Evolutionary conservation across 75 land plant species (phyloP).

Genomic region (Cupressus sempervirens): DNA sequence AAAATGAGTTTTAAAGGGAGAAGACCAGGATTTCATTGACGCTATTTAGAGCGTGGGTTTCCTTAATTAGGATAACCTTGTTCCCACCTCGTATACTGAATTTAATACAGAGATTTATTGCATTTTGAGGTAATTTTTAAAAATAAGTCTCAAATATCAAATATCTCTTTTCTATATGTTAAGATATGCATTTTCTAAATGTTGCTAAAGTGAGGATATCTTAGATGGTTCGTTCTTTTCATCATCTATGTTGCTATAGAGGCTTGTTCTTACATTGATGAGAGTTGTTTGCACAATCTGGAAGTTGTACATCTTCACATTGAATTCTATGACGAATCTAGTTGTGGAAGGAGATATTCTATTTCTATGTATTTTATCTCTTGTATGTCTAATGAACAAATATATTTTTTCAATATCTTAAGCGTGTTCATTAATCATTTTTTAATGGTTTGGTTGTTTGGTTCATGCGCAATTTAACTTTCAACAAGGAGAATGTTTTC

Average conservation of each 20-base stretch:
- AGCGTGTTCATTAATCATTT: too few species aligned
- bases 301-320: neutral
- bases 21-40: neutral
- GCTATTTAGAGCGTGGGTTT: neutral
- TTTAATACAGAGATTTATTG: neutral
- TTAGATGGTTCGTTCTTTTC: neutral
- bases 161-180: neutral
- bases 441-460: too few species aligned
- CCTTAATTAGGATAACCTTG: neutral
- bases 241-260: neutral
- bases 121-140: neutral
- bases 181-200: neutral
- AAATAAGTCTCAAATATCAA: neutral
- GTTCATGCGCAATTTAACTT: too few species aligned
- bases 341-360: neutral
- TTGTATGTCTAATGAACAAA: too few species aligned
- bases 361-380: neutral
- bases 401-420: too few species aligned
- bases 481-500: too few species aligned
- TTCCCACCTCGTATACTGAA: neutral
- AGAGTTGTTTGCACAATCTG: neutral
- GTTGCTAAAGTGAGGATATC: neutral
- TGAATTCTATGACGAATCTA: neutral
- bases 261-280: neutral
- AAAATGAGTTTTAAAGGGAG: neutral